phyloP scores from a whole-genome alignment of 352 stramenopile genomes.

The Thalassiosira ordinaria region DNA sequence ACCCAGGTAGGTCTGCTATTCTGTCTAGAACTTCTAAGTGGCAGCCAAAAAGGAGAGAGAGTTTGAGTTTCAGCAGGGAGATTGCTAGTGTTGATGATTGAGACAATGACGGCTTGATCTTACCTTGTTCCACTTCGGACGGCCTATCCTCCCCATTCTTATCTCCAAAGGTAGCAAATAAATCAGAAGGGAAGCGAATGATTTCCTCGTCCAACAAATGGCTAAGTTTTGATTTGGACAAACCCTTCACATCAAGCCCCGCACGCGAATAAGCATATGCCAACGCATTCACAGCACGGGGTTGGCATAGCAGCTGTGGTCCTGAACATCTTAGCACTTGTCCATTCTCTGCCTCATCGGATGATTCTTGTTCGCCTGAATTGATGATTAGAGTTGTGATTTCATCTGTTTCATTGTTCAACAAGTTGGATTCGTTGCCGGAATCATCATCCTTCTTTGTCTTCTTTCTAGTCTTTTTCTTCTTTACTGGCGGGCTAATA shows the following conservation, averaged over 20 bases:
- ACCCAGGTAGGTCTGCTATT: constrained; percentile 65
- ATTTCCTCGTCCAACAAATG: constrained; percentile 72
- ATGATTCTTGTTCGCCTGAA: not conserved
- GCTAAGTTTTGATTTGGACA: constrained; percentile 72
- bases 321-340: constrained; percentile 78
- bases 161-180: constrained; percentile 60
- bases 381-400: constrained; percentile 19
- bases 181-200: constrained; percentile 68
- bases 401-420: constrained; percentile 7
- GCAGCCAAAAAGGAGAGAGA: no score
- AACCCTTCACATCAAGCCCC: constrained; percentile 78
- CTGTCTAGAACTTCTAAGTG: constrained; percentile 51
- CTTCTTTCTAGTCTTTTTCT: constrained; percentile 20
- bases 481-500: constrained; percentile 7
- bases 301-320: constrained; percentile 72
- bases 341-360: constrained; percentile 36
- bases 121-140: constrained; percentile 26
- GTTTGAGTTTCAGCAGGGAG: no score
- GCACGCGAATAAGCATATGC: constrained; percentile 74
- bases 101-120: constrained; percentile 7
- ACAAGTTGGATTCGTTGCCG: not conserved
- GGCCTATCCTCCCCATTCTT: constrained; percentile 14
- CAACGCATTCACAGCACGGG: constrained; percentile 69
- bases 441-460: constrained; percentile 5
- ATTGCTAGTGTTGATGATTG: no score